These are phyloP conservation scores for Gonapodya prolifera DNA, from an alignment of 192 early-diverging fungal genomes.

Conservation along the genomic window DNA sequence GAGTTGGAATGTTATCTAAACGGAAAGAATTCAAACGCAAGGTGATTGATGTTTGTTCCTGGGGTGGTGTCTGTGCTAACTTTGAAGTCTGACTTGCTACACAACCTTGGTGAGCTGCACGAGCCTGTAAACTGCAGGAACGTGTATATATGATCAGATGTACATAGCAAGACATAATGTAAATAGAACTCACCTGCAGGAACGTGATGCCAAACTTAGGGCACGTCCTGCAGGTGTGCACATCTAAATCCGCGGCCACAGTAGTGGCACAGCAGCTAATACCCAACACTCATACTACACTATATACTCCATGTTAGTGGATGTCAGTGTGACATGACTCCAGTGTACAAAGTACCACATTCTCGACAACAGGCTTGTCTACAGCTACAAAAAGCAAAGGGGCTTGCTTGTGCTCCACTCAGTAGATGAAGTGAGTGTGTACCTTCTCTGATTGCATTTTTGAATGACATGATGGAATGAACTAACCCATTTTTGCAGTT, in stretches of 20 bases:
- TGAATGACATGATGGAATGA: not conserved
- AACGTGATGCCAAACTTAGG: too few species aligned
- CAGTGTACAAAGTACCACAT: not conserved
- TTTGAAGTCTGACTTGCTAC: not conserved
- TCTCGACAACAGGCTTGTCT: not conserved
- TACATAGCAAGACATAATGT: too few species aligned
- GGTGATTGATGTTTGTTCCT: not conserved
- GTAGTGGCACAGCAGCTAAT: too few species aligned
- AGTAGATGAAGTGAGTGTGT: not conserved
- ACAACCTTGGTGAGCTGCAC: too few species aligned
- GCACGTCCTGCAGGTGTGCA: too few species aligned
- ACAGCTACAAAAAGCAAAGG: not conserved
- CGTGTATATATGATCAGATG: too few species aligned
- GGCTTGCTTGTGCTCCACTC: not conserved
- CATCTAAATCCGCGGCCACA: too few species aligned
- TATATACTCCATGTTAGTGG: too few species aligned
- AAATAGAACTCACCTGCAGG: too few species aligned
- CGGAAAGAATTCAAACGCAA: not conserved
- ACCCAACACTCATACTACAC: too few species aligned
- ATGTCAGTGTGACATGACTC: too few species aligned
- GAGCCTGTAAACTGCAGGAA: too few species aligned
- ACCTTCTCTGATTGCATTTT: not conserved
- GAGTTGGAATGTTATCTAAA: not conserved
- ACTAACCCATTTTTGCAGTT: not conserved
- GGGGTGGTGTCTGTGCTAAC: not conserved